Conservation (phyloP, 768 basidiomycete species). For the Tulasnella sp. region DNA sequence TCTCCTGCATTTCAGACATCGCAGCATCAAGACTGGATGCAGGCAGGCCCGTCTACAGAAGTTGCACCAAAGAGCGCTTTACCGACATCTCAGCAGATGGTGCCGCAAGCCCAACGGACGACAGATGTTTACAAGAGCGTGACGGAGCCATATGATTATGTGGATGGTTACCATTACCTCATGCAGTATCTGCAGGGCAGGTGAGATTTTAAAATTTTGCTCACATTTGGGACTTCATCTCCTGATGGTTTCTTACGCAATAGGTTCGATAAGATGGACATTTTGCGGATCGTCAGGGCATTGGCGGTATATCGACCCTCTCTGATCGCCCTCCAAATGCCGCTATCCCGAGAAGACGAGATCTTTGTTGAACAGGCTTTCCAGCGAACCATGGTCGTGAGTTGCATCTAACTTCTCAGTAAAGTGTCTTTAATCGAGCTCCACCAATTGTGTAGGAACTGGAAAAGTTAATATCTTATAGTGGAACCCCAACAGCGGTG, state of each 20-base stretch:
- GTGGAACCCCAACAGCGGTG: slow-evolving; percentile 92
- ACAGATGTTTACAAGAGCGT: slow-evolving; percentile 55
- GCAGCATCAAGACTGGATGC: neutral
- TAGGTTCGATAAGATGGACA: slow-evolving; percentile 94
- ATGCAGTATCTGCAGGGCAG: slow-evolving; percentile 78
- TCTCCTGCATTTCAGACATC: slow-evolving; percentile 4
- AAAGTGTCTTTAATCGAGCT: neutral
- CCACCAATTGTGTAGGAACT: slow-evolving; percentile 51
- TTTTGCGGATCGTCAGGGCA: slow-evolving; percentile 85
- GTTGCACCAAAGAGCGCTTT: too few species aligned
- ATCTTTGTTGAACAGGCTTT: slow-evolving; percentile 94
- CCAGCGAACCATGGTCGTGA: slow-evolving; percentile 80
- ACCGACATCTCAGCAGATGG: neutral
- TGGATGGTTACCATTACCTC: slow-evolving; percentile 90
- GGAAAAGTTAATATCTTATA: slow-evolving; percentile 93
- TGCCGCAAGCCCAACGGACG: slow-evolving; percentile 6
- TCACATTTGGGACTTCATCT: neutral
- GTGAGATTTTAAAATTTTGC: slow-evolving; percentile 32
- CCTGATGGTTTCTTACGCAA: neutral
- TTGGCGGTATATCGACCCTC: slow-evolving; percentile 94
- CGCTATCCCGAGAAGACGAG: slow-evolving; percentile 90
- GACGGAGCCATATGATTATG: slow-evolving; percentile 81
- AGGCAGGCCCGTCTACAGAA: neutral
- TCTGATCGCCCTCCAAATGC: slow-evolving; percentile 96
- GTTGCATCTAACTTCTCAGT: slow-evolving; percentile 18